phyloP scores from a whole-genome alignment of 2,329 filamentous ascomycete genomes.

The Xylaria sp. region DNA sequence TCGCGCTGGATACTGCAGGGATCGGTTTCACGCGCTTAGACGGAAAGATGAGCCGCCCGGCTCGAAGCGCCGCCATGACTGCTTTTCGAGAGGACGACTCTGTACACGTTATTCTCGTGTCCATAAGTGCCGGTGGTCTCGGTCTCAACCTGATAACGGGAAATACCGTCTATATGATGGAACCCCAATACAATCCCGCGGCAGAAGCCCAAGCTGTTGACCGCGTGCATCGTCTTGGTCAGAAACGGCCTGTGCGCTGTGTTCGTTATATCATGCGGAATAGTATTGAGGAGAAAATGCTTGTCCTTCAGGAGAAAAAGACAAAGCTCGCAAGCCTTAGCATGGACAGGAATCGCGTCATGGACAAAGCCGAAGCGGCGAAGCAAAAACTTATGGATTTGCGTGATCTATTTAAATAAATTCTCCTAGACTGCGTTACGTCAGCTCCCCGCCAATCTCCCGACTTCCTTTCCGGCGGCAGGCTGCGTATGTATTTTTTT shows the following conservation, averaged over 20 bases:
- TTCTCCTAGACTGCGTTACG: background rate
- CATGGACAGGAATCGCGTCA: slow-evolving; percentile 63
- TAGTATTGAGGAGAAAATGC: slow-evolving; percentile 94
- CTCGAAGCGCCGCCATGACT: slow-evolving; percentile 77
- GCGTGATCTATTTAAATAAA: slow-evolving; percentile 61
- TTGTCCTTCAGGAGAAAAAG: slow-evolving; percentile 89
- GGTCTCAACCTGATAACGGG: slow-evolving; percentile 89
- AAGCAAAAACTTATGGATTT: slow-evolving; percentile 67
- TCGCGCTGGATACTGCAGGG: slow-evolving; percentile 71
- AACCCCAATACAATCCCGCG: slow-evolving; percentile 96
- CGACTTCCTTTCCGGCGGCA: background rate
- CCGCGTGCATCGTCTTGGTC: slow-evolving; percentile 87
- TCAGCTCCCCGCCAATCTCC: background rate
- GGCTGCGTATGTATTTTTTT: slow-evolving; percentile 4
- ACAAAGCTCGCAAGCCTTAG: slow-evolving; percentile 86
- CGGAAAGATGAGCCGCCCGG: slow-evolving; percentile 79
- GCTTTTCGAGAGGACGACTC: slow-evolving; percentile 73
- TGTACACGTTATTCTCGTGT: slow-evolving; percentile 84
- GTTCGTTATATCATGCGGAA: slow-evolving; percentile 86
- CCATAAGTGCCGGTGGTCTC: slow-evolving; percentile 88
- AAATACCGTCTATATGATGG: slow-evolving; percentile 93
- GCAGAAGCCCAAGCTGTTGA: slow-evolving; percentile 94
- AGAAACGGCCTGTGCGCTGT: slow-evolving; percentile 86
- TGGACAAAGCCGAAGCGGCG: slow-evolving; percentile 64
- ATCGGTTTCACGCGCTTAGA: slow-evolving; percentile 84